phyloP scores from a whole-genome alignment of 2,329 filamentous ascomycete species.

The Diaporthe sp. region DNA sequence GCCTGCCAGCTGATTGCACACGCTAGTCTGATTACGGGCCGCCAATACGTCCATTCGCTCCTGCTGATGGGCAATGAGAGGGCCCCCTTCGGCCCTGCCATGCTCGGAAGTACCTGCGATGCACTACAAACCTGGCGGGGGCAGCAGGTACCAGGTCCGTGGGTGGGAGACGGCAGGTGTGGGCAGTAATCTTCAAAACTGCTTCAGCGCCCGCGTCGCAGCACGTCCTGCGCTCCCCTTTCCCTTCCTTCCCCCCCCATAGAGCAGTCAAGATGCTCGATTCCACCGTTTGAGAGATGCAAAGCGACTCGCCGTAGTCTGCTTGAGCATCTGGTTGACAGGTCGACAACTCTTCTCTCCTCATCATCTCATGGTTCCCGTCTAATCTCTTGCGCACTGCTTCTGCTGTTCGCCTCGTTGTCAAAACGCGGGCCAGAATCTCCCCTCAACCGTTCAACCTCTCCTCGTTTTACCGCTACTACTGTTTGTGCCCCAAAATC shows the following conservation, averaged over 20 bases:
- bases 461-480: conserved; percentile 16
- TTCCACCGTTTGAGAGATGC: conserved; percentile 60
- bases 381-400: conserved; percentile 29
- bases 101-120: conserved; percentile 14
- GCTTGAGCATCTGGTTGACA: conserved; percentile 51
- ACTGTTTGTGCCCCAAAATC: conserved; percentile 35
- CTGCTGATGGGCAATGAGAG: conserved; percentile 11
- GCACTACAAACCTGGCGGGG: background rate
- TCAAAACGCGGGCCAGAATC: conserved; percentile 1
- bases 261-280: conserved; percentile 66
- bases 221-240: conserved; percentile 42
- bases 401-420: conserved; percentile 12
- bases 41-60: conserved; percentile 21
- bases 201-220: conserved; percentile 43
- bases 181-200: conserved; percentile 46
- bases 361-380: conserved; percentile 35
- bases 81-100: background rate
- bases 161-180: conserved; percentile 1
- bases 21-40: conserved; percentile 25
- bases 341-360: conserved; percentile 42
- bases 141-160: background rate
- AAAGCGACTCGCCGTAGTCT: conserved; percentile 67
- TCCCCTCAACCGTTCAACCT: conserved; percentile 28
- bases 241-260: conserved; percentile 57
- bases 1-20: conserved; percentile 18